These are phyloP conservation scores for Pilatotrama ljubarskyi DNA, from an alignment of 768 basidiomycete genomes.

Conservation along the genomic window DNA sequence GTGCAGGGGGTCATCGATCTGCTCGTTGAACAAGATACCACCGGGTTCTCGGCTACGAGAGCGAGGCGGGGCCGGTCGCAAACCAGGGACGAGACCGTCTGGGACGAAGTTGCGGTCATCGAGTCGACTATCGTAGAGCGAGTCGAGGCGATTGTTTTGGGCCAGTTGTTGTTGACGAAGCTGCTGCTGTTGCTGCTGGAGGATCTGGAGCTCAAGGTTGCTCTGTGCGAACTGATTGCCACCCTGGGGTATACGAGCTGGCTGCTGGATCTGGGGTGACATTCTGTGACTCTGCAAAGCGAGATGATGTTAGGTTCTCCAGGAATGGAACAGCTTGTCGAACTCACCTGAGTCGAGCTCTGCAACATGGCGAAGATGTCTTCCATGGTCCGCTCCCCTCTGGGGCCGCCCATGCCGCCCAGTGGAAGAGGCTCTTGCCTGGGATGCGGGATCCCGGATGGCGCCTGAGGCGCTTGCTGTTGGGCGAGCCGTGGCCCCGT, in stretches of 20 bases:
- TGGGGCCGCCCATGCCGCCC: slow-evolving; percentile 33
- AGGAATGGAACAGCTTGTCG: neutral
- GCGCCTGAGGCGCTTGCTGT: slow-evolving; percentile 40
- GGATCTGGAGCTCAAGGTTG: slow-evolving; percentile 36
- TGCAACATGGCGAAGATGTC: slow-evolving; percentile 82
- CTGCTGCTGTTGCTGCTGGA: slow-evolving; percentile 43
- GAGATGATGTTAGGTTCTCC: neutral
- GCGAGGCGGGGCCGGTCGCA: slow-evolving; percentile 62
- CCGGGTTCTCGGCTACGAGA: slow-evolving; percentile 58
- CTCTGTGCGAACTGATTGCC: slow-evolving; percentile 29
- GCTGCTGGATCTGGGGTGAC: slow-evolving; percentile 27
- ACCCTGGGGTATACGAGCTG: slow-evolving; percentile 26
- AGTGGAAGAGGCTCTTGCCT: slow-evolving; percentile 45
- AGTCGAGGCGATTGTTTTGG: slow-evolving; percentile 55
- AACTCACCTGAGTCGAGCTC: slow-evolving; percentile 70
- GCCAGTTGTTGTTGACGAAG: slow-evolving; percentile 40
- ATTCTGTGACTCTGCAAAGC: slow-evolving; percentile 23
- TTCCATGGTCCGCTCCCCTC: slow-evolving; percentile 65
- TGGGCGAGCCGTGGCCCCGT: slow-evolving; percentile 26
- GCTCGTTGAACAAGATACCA: slow-evolving; percentile 53
- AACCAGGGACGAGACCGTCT: slow-evolving; percentile 83
- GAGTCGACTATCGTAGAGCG: slow-evolving; percentile 70
- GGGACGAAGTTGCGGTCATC: slow-evolving; percentile 81
- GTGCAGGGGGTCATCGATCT: slow-evolving; percentile 59
- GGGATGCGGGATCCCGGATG: slow-evolving; percentile 39